Evolutionary conservation across 2,329 filamentous ascomycete species (phyloP).

Genomic region (Exophiala viscosa): DNA sequence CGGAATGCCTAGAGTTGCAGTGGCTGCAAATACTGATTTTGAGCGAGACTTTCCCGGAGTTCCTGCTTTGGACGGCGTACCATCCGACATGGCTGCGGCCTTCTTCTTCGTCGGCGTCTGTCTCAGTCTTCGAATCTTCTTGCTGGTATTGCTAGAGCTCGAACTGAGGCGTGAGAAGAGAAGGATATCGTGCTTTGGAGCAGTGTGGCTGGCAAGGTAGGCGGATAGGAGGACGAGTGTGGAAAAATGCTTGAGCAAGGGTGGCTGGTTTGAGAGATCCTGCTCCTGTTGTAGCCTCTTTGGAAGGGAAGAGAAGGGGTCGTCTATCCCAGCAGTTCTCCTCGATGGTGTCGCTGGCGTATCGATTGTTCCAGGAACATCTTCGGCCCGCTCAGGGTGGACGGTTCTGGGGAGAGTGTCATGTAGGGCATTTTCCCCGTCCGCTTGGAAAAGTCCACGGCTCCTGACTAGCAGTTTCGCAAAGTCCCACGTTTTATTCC

Average conservation of each 20-base stretch:
- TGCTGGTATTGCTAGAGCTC: slow-evolving; percentile 40
- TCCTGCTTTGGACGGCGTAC: slow-evolving; percentile 12
- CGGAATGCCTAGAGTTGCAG: slow-evolving; percentile 10
- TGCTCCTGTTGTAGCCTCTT: background rate
- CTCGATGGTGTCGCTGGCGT: background rate
- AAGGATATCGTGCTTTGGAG: slow-evolving; percentile 45
- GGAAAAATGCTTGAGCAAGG: slow-evolving; percentile 43
- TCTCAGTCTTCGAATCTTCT: slow-evolving; percentile 40
- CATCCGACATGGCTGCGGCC: slow-evolving; percentile 2
- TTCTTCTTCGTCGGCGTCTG: slow-evolving; percentile 32
- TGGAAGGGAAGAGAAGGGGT: background rate
- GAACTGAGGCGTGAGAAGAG: slow-evolving; percentile 50
- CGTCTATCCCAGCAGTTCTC: background rate
- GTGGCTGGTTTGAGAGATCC: slow-evolving; percentile 25
- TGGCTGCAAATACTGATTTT: slow-evolving; percentile 15
- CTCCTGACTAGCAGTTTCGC: slow-evolving; percentile 67
- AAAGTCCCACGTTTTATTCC: slow-evolving; percentile 72
- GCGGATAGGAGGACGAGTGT: slow-evolving; percentile 46
- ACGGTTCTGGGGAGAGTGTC: slow-evolving; percentile 31
- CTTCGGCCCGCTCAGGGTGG: background rate
- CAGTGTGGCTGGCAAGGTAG: slow-evolving; percentile 47
- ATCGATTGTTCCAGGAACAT: slow-evolving; percentile 8
- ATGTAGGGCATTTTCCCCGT: slow-evolving; percentile 43
- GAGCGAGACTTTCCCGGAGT: slow-evolving; percentile 33
- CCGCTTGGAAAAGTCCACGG: slow-evolving; percentile 43